These are phyloP conservation scores for Rhizophagus clarus DNA, from an alignment of 192 early-diverging fungal species.

Conservation along the genomic window DNA sequence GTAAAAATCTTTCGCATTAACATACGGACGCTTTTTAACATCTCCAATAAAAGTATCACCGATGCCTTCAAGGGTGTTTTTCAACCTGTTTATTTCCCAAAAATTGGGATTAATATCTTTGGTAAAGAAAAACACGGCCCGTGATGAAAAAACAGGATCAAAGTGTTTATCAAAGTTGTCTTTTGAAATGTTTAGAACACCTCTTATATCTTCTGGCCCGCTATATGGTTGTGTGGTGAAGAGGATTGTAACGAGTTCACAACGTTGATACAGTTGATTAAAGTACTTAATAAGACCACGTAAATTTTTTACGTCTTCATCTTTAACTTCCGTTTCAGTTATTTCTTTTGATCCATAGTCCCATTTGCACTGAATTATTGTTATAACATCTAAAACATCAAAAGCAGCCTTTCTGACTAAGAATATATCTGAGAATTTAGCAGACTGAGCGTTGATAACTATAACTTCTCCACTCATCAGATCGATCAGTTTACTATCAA, in stretches of 20 bases:
- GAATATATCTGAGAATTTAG: too few species aligned
- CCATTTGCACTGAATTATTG: too few species aligned
- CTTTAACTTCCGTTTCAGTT: too few species aligned
- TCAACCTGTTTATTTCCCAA: not conserved
- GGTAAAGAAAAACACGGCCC: slow-evolving; percentile 12
- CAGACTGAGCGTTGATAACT: too few species aligned
- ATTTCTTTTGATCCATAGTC: too few species aligned
- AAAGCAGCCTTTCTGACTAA: too few species aligned
- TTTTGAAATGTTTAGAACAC: slow-evolving; percentile 4
- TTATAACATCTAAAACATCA: too few species aligned
- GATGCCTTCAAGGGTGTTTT: not conserved
- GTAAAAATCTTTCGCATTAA: not conserved
- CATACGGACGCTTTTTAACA: not conserved
- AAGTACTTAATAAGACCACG: not conserved
- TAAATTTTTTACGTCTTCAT: too few species aligned
- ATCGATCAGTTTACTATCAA: too few species aligned
- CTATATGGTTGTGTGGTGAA: slow-evolving; percentile 24
- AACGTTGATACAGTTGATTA: not conserved
- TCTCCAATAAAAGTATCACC: too few species aligned
- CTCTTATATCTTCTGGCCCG: not conserved
- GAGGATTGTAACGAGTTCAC: not conserved
- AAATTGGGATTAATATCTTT: slow-evolving; percentile 22
- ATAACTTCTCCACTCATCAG: too few species aligned
- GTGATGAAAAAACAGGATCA: slow-evolving; percentile 24
- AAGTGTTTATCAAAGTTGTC: slow-evolving; percentile 15